Percentiles rank a stretch among this genome's conserved stretches.
These are phyloP conservation scores for Monilinia polystroma DNA, from an alignment of 2,329 filamentous ascomycete genomes.

Conservation along the genomic window DNA sequence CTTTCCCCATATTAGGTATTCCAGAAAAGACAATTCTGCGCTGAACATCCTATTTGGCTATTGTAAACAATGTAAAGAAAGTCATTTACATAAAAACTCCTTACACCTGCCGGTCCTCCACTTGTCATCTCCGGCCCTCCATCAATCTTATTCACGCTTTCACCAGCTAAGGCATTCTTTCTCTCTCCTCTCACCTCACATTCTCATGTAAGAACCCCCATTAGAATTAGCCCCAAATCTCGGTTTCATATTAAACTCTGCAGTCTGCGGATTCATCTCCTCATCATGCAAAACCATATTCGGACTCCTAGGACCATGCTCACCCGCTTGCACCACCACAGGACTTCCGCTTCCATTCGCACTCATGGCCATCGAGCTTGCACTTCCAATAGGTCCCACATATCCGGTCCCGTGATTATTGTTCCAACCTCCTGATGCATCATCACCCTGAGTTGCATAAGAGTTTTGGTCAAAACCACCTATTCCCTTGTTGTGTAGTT, in stretches of 20 bases:
- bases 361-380: slow-evolving; percentile 4
- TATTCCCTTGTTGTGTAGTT: slow-evolving; percentile 37
- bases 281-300: background rate
- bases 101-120: background rate
- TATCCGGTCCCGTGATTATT: slow-evolving; percentile 23
- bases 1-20: background rate
- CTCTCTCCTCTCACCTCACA: background rate
- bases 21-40: background rate
- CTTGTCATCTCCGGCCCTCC: too few species aligned
- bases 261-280: slow-evolving; percentile 7
- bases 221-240: slow-evolving; percentile 8
- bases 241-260: slow-evolving; percentile 4
- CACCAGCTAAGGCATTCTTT: background rate
- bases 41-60: background rate
- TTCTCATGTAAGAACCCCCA: slow-evolving; percentile 9
- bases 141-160: background rate
- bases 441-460: slow-evolving; percentile 33
- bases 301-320: slow-evolving; percentile 5
- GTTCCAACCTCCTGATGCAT: slow-evolving; percentile 21
- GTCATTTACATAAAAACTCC: slow-evolving; percentile 13
- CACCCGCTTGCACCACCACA: background rate
- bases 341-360: background rate
- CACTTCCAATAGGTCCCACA: slow-evolving; percentile 13
- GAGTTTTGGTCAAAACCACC: slow-evolving; percentile 35
- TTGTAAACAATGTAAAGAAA: slow-evolving; percentile 10